Evolutionary conservation across 257 asterid genomes (phyloP), one percentile per base, ranked within the genome.

Genomic region (Plectranthus barbatus): DNA sequence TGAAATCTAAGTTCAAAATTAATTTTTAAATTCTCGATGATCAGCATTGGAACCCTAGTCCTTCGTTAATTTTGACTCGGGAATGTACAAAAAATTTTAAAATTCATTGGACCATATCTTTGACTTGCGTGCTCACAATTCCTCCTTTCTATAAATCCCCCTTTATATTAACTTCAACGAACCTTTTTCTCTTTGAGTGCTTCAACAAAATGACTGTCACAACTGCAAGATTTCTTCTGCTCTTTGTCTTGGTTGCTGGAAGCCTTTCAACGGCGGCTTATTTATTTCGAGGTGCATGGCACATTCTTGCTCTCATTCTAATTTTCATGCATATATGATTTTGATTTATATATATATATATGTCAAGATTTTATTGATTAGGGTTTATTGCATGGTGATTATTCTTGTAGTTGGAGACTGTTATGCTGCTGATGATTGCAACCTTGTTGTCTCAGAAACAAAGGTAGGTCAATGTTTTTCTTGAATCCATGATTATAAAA

Each of bases 31-130:
- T n/a, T n/a, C n/a, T n/a, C n/a, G n/a, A n/a, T n/a, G n/a, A n/a
- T n/a, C 31, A 33, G 61, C 72, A 77, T 76, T 9, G 77, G 69
- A 58, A 65, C 76, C 72, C 82, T 78, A 73, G 75, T 64, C 72
- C 62, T 72, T 56, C 45, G 70, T 72, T 37, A 9, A 37, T 37
- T 74, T 62, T 63, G 70, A 67, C 83, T 76, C 57, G 77, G 81
- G 83, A 81, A 72, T 71, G 71, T 61, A 49, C 41, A 79, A 61
- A 19, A 44, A 40, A n/a, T n/a, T 29, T 48, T 13, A 11, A 52
- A 70, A 56, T 78, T 46, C 19, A 60, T 74, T 76, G 74, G 62
- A 69, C 77, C 80, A 71, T 46, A 74, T 63, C 83, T 76, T 84
- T 79, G 92, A 84, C 84, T 79, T 69, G 41, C 62, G 73, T 70